Conservation (phyloP, 1,139 yeast genomes). For the Zygosaccharomyces sapae region DNA sequence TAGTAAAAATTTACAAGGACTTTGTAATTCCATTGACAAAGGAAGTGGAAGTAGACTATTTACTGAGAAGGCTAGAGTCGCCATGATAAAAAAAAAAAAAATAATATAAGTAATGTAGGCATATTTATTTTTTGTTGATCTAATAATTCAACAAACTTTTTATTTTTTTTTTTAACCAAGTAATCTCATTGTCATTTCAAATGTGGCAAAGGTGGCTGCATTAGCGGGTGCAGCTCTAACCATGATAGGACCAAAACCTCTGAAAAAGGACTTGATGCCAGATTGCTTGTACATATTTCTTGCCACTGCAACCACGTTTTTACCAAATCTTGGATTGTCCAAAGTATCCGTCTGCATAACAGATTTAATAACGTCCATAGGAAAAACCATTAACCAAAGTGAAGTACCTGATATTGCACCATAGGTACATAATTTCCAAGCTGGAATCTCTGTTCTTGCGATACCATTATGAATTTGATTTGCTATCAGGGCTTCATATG, state of each 20-base stretch:
- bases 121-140: background rate
- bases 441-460: slow-evolving; percentile 53
- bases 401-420: slow-evolving; percentile 88
- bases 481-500: slow-evolving; percentile 80
- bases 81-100: background rate
- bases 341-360: slow-evolving; percentile 80
- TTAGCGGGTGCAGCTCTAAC: slow-evolving; percentile 64
- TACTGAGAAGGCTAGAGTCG: slow-evolving; percentile 75
- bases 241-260: slow-evolving; percentile 36
- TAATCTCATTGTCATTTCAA: slow-evolving; percentile 77
- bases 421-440: slow-evolving; percentile 73
- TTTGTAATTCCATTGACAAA: slow-evolving; percentile 91
- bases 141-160: background rate
- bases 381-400: slow-evolving; percentile 77
- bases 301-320: slow-evolving; percentile 47
- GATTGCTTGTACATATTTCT: slow-evolving; percentile 41
- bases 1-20: slow-evolving; percentile 79
- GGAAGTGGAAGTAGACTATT: slow-evolving; percentile 88
- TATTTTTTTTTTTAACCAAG: slow-evolving; percentile 29
- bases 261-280: slow-evolving; percentile 32
- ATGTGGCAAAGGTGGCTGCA: slow-evolving; percentile 91
- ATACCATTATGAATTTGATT: slow-evolving; percentile 49
- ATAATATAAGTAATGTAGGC: background rate
- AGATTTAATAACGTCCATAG: slow-evolving; percentile 81
- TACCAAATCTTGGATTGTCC: slow-evolving; percentile 41